These are phyloP conservation scores for Syncephalastrum contaminatum DNA, from an alignment of 371 early-diverging fungal species.

Conservation along the genomic window DNA sequence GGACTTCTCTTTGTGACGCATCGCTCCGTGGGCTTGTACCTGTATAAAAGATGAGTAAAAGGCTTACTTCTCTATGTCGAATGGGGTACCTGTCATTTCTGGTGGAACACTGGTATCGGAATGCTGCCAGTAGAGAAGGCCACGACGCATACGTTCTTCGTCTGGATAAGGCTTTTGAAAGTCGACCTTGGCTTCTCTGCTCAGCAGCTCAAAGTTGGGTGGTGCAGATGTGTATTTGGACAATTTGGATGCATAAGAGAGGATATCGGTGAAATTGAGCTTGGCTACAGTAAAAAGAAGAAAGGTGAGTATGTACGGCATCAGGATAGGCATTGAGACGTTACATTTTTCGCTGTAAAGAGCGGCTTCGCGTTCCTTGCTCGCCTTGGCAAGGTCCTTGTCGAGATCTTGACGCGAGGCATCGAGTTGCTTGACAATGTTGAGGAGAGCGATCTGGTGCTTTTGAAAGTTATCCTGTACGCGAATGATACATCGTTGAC, in stretches of 20 bases:
- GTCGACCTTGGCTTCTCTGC: constrained; percentile 37
- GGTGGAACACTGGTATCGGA: constrained; percentile 7
- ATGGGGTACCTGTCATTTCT: too few relatives aligned
- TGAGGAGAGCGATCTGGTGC: constrained; percentile 32
- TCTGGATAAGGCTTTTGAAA: constrained; percentile 57
- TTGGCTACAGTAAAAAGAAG: constrained; percentile 28
- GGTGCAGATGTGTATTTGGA: constrained; percentile 53
- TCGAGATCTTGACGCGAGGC: constrained; percentile 31
- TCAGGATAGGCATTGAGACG: neutral
- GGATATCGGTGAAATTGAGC: constrained; percentile 45
- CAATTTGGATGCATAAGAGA: constrained; percentile 43
- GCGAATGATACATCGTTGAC: constrained; percentile 41
- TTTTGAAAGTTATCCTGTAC: constrained; percentile 46
- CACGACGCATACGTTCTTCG: constrained; percentile 50
- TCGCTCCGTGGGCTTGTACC: constrained; percentile 46
- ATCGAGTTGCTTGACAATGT: constrained; percentile 35
- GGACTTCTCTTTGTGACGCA: constrained; percentile 30
- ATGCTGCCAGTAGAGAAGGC: constrained; percentile 47
- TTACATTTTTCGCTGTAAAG: constrained; percentile 39
- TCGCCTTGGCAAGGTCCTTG: constrained; percentile 27
- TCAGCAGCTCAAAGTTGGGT: constrained; percentile 42
- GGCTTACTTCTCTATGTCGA: too few relatives aligned
- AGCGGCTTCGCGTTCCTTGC: constrained; percentile 34
- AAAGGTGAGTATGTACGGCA: neutral
- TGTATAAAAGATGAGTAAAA: constrained; percentile 3